Base-by-base conservation (phyloP, 257 asterid species). In the Dorcoceras hygrometricum region DNA sequence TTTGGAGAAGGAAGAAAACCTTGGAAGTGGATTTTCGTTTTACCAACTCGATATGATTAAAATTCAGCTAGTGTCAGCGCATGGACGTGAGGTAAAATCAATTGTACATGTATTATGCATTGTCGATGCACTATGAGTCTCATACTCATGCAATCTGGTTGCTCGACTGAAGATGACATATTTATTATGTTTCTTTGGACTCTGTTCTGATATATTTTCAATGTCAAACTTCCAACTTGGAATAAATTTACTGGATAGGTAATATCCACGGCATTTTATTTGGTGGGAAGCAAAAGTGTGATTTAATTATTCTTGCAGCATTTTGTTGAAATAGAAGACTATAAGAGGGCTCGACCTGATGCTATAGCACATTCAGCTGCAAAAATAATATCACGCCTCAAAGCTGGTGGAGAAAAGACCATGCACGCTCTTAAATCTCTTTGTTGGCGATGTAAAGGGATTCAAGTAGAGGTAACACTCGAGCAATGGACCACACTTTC, bases 371-470 rank as follows among this genome's bases (percentile, higher is more conserved):
- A 94, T 80, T 90, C 97, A 62, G 93, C 96, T 62, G 86, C 86
- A 74, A 94, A 88, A 71, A 90, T 94, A 63, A 83, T 90, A 68
- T 79, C 91, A 64, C 96, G 88, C 66, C 85, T 94, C 63, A 88
- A 87, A 80, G 95, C 93, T 76, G 95, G 93, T 58, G 96, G 96
- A 71, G 96, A 94, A 73, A 94, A 88, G 93, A 94, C 89, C 70
- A 75, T 74, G 12, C 96, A 94, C 73, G 96, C 99, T 65, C 86
- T 94, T 65, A 87, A 85, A 80, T 88, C 99, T 51, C 86, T 90
- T 32, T 94, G 97, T 77, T 90, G 95, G 99, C 87, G 96, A 85
- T 81, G 89, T 87, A 87, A 86, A 90, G 95, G 97, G 57, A 84
- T 94, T 76, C 96, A 86, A 80, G 97, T 78, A 56, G 96, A 94